These are phyloP conservation scores for Solanum ossicruentum DNA, from an alignment of 257 asterid genomes.

Conservation along the genomic window DNA sequence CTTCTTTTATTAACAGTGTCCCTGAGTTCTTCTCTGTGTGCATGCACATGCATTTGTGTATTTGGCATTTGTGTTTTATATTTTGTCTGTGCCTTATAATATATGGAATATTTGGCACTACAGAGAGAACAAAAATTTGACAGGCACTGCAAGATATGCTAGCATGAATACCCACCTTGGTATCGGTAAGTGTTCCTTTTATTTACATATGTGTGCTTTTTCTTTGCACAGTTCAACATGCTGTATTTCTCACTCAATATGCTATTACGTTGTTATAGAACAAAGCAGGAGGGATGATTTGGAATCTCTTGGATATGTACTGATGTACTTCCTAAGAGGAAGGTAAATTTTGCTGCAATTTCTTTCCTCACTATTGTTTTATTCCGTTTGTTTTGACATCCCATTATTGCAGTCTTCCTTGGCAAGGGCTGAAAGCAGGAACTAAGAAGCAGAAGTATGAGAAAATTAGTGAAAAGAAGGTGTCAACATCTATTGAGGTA, in stretches of 20 bases:
- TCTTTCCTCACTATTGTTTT: conserved; percentile 1
- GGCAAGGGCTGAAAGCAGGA: conserved; percentile 98
- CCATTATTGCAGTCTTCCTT: conserved; percentile 62
- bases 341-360: conserved; percentile 30
- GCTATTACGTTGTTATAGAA: conserved; percentile 24
- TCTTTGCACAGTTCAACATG: not conserved
- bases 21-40: not conserved
- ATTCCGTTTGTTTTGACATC: conserved; percentile 19
- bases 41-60: not conserved
- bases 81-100: not conserved
- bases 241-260: not conserved
- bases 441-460: conserved; percentile 93
- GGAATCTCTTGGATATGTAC: conserved; percentile 96
- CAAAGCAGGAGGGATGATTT: conserved; percentile 99
- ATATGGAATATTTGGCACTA: not conserved
- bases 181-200: conserved; percentile 44
- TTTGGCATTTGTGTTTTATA: not conserved
- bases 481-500: conserved; percentile 96
- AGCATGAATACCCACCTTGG: conserved; percentile 99
- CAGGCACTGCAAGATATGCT: conserved; percentile 97
- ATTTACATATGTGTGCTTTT: not conserved
- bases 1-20: not conserved
- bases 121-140: conserved; percentile 96
- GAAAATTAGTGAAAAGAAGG: conserved; percentile 88
- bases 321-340: conserved; percentile 92